These are phyloP conservation scores for Neocatenulostroma microsporum DNA, from an alignment of 2,329 filamentous ascomycete species.

Conservation along the genomic window DNA sequence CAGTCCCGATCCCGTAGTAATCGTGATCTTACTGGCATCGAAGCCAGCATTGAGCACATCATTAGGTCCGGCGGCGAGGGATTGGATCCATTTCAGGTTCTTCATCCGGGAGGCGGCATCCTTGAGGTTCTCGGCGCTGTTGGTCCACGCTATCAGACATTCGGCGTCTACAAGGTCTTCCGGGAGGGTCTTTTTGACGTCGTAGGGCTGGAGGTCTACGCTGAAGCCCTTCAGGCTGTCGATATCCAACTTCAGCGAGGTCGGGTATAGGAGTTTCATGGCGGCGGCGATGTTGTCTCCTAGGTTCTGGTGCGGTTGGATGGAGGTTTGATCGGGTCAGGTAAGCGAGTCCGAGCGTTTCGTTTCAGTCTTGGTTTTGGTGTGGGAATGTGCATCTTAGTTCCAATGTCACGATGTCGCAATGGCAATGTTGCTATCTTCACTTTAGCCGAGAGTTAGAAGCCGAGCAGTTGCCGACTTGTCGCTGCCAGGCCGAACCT, in stretches of 20 bases:
- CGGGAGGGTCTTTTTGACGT: constrained; percentile 50
- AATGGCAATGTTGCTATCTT: too few relatives aligned
- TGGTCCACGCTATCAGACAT: constrained; percentile 56
- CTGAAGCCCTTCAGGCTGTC: constrained; percentile 52
- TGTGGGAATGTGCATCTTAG: too few relatives aligned
- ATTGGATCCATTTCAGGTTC: constrained; percentile 58
- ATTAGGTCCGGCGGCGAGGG: constrained; percentile 58
- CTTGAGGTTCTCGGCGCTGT: constrained; percentile 50
- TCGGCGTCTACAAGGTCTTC: constrained; percentile 53
- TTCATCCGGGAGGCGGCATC: constrained; percentile 50
- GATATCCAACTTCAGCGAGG: constrained; percentile 52
- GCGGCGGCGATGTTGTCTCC: too few relatives aligned
- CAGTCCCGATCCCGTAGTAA: constrained; percentile 56
- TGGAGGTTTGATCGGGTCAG: too few relatives aligned
- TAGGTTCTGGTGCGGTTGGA: too few relatives aligned
- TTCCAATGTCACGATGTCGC: too few relatives aligned
- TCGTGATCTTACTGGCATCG: constrained; percentile 40
- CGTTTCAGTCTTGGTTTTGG: too few relatives aligned
- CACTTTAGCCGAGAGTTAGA: too few relatives aligned
- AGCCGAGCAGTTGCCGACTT: too few relatives aligned
- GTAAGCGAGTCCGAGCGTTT: too few relatives aligned
- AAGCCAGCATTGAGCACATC: constrained; percentile 59
- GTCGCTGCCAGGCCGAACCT: too few relatives aligned
- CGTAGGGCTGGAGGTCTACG: constrained; percentile 51
- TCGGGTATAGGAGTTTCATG: constrained; percentile 62